phyloP scores from a whole-genome alignment of 2,329 filamentous ascomycete species.

The Penicillium sp. region DNA sequence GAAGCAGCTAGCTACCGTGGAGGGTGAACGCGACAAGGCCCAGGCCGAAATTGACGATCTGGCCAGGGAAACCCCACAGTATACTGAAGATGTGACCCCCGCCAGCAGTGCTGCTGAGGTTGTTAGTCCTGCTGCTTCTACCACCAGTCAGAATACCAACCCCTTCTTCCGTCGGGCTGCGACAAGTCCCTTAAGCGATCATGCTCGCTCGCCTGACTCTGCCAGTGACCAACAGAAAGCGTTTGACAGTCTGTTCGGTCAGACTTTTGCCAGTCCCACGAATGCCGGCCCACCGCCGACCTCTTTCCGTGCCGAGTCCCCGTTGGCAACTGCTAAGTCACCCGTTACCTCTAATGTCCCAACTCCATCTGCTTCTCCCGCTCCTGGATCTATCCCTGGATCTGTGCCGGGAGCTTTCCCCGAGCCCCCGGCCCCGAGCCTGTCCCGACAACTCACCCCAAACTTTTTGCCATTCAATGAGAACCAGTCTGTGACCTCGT shows the following conservation, averaged over 20 bases:
- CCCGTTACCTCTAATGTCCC: slow-evolving; percentile 51
- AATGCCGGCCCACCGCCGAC: slow-evolving; percentile 53
- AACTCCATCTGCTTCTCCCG: slow-evolving; percentile 65
- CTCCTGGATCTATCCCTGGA: slow-evolving; percentile 41
- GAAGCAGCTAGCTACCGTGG: slow-evolving; percentile 89
- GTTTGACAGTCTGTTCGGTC: slow-evolving; percentile 86
- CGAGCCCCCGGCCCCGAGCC: slow-evolving; percentile 62
- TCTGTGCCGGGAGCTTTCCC: slow-evolving; percentile 21
- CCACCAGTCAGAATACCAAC: slow-evolving; percentile 75
- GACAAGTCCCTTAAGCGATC: slow-evolving; percentile 48
- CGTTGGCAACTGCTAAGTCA: slow-evolving; percentile 43
- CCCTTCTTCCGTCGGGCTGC: slow-evolving; percentile 79
- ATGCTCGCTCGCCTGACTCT: slow-evolving; percentile 48
- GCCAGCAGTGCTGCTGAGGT: slow-evolving; percentile 51
- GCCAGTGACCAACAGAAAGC: slow-evolving; percentile 60
- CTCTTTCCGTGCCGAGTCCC: slow-evolving; percentile 61
- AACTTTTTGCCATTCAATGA: slow-evolving; percentile 71
- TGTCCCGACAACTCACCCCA: slow-evolving; percentile 75
- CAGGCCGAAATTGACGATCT: slow-evolving; percentile 72
- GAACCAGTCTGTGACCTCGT: slow-evolving; percentile 71
- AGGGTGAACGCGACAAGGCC: slow-evolving; percentile 84
- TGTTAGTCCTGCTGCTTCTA: slow-evolving; percentile 65
- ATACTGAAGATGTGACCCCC: slow-evolving; percentile 50
- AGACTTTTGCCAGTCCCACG: slow-evolving; percentile 57
- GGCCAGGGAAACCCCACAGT: slow-evolving; percentile 60